Base-by-base conservation (phyloP, 192 early-diverging fungal species). In the Gorgonomyces haynaldii region DNA sequence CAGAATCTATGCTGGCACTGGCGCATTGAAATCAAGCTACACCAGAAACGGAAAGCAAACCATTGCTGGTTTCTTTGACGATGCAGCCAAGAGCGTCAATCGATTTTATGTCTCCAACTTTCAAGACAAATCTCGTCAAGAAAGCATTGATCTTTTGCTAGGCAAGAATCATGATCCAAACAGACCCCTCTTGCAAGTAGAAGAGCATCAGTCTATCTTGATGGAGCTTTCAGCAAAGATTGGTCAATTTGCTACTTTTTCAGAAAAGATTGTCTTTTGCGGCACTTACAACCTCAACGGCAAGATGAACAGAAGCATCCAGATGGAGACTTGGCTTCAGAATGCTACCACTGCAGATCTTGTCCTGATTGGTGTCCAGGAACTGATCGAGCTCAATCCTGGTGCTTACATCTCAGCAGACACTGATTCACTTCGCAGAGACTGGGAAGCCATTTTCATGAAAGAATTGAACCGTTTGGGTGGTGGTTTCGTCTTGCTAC, bases 221-320 rank as follows among this genome's bases (percentile, higher is more conserved):
- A 27, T 45, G 10, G 57, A 70, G 22, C 37, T 69, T 41, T 15
- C 17, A 12, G 29, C 45, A 23, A 37, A 36, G 21, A 37, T 42
- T 0, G 0, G 25, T 31, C 16, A 44, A 34, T 48, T 59, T 45
- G n/a, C 46, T 16, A 20, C 46, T 6, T 20, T 10, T 27, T 42
- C 60, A 13, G 29, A 52, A 36, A 72, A 91, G 6, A 70, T 66
- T 27, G 72, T 92, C 16, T 81, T 86, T 65, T 60, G 86, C 6
- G 88, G 89, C 21, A 88, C 90, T 1, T 95, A 86, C 64, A 98
- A 98, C 53, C 51, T 98, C 35, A 94, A 96, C 45, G 95, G 95
- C 22, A 73, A 72, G 24, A 35, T 70, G 0, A 81, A 74, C 21
- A 25, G 42, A 3, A 45, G 50, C 2, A 64, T 65, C 10, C 57